phyloP scores from a whole-genome alignment of 306 rosid species.

The Amphicarpaea edgeworthii region DNA sequence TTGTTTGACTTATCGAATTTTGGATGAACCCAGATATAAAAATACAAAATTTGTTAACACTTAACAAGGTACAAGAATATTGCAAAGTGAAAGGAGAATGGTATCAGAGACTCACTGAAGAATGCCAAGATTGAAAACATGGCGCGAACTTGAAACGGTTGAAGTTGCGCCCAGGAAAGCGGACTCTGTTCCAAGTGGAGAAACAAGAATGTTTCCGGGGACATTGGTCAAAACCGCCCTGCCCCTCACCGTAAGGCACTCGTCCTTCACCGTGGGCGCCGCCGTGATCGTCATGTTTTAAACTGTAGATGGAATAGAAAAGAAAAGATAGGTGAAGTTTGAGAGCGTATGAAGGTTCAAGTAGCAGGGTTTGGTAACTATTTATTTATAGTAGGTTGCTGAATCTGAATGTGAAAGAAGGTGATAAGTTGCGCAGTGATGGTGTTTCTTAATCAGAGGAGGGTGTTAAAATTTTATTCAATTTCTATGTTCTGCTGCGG shows the following conservation, averaged over 20 bases:
- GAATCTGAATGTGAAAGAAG: no score
- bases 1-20: no score
- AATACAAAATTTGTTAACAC: background rate
- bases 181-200: constrained; percentile 51
- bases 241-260: constrained; percentile 58
- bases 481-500: constrained; percentile 3
- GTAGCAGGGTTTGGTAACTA: background rate
- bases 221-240: constrained; percentile 56
- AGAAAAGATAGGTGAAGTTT: background rate
- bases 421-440: background rate
- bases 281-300: constrained; percentile 63
- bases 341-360: background rate
- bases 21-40: no score
- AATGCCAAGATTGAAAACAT: constrained; percentile 66
- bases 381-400: background rate
- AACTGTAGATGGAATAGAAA: background rate
- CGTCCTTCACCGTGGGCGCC: constrained; percentile 52
- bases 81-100: constrained; percentile 6
- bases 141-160: constrained; percentile 50
- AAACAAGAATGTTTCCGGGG: constrained; percentile 57
- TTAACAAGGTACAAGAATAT: no score
- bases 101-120: constrained; percentile 53
- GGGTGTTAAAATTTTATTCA: background rate
- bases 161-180: constrained; percentile 75
- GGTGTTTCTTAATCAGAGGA: no score